A percentile compares a stretch with the other conserved stretches of the same genome.
Conservation (phyloP, 2,329 filamentous ascomycete species). For the Eutypa lata region DNA sequence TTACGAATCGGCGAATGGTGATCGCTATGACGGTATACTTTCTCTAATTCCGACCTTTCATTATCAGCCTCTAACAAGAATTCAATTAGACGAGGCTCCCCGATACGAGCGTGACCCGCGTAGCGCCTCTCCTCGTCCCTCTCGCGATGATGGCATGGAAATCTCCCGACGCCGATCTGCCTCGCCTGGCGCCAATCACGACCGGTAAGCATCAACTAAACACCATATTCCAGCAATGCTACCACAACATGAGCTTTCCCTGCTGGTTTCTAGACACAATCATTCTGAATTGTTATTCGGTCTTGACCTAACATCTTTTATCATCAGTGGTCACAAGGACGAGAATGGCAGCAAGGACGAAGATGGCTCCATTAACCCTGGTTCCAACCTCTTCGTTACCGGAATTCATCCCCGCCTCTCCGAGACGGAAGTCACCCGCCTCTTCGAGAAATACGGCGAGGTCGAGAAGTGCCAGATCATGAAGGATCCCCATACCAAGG, state of each 20-base stretch:
- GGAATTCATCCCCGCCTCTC: slow-evolving; percentile 91
- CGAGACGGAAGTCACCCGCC: slow-evolving; percentile 85
- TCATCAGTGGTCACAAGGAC: slow-evolving; percentile 47
- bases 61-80: slow-evolving; percentile 12
- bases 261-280: neutral
- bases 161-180: slow-evolving; percentile 57
- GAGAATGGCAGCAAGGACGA: slow-evolving; percentile 58
- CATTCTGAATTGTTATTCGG: slow-evolving; percentile 4
- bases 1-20: slow-evolving; percentile 65
- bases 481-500: slow-evolving; percentile 96
- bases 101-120: slow-evolving; percentile 66
- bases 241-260: neutral
- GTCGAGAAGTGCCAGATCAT: slow-evolving; percentile 99
- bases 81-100: slow-evolving; percentile 54
- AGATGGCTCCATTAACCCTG: slow-evolving; percentile 81
- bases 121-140: slow-evolving; percentile 61
- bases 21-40: slow-evolving; percentile 62
- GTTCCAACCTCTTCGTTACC: slow-evolving; percentile 98
- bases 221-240: neutral
- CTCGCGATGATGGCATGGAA: slow-evolving; percentile 59
- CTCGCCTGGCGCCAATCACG: slow-evolving; percentile 54
- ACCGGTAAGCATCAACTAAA: slow-evolving; percentile 39
- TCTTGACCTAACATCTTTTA: slow-evolving; percentile 10
- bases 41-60: neutral
- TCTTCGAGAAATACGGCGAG: slow-evolving; percentile 98